Base-by-base conservation (phyloP, 2,329 filamentous ascomycete species). In the Curvularia hawaiiensis region DNA sequence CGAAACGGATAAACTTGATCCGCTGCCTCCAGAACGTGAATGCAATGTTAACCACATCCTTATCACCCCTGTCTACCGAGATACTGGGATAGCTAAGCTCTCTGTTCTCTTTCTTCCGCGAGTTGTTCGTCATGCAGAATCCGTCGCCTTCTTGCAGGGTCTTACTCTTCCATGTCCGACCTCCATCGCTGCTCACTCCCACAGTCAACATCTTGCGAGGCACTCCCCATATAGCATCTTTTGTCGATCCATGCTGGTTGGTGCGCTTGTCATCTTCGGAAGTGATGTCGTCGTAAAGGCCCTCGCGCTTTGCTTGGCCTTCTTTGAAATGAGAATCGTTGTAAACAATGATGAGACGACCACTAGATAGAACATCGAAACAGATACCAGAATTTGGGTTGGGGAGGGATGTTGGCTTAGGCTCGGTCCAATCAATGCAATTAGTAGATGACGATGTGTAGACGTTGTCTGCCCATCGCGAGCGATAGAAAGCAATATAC, bases 141-240 rank as follows among this genome's bases (percentile, higher is more conserved):
- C 41, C 41, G n/a, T 44, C 41, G 24, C 41, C 41, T 44, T 30
- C 41, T 44, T 44, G 41, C 14, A 44, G 18, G 14, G 41, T 44
- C 41, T 44, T 44, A 44, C 24, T 44, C 41, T 44, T 44, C 41
- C 41, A 44, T 14, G 41, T 44, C 41, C 24, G n/a, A 44, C 41
- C 41, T 28, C 41, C 41, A 28, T 44, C 41, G 28, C 22, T 44
- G 24, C 41, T 44, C 22, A 44, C 41, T 16, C 41, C 41, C 12
- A 44, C 41, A 3, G 41, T 30, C 41, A 44, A n/a, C 41, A 28
- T 44, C 24, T 44, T 44, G 14, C 41, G 41, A 44, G 41, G 41
- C n/a, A 44, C 41, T 44, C 41, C 41, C 41, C 41, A 44, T n/a
- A 44, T 4, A 28, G 41, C 24, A 28, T 44, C 41, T 28, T 30